phyloP scores from a whole-genome alignment of 495 filamentous ascomycete genomes.

The Sordaria brevicollis region DNA sequence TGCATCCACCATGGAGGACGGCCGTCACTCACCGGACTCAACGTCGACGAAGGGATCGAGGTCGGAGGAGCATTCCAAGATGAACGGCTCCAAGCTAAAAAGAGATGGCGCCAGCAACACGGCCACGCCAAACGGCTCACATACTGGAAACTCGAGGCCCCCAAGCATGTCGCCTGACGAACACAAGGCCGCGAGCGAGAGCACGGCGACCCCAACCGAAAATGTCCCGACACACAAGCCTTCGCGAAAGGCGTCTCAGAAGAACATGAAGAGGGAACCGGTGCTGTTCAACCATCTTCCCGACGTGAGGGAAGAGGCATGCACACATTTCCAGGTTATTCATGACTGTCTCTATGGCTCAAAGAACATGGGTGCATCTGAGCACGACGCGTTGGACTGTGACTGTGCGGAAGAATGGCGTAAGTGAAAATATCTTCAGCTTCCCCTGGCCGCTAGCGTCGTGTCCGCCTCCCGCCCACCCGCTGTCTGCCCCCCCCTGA shows the following conservation, averaged over 20 bases:
- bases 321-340: conserved; percentile 68
- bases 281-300: conserved; percentile 58
- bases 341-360: conserved; percentile 75
- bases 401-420: conserved; percentile 94
- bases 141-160: conserved; percentile 21
- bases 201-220: conserved; percentile 28
- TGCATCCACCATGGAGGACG: conserved; percentile 29
- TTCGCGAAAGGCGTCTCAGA: conserved; percentile 64
- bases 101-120: conserved; percentile 25
- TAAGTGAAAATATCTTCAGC: conserved; percentile 43
- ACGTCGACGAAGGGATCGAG: conserved; percentile 20
- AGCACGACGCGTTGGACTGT: conserved; percentile 84
- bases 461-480: conserved; percentile 3
- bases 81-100: conserved; percentile 23
- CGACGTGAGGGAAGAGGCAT: conserved; percentile 66
- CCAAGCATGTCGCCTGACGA: conserved; percentile 35
- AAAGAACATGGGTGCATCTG: conserved; percentile 80
- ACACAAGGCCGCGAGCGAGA: conserved; percentile 29
- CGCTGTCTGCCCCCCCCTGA: conserved; percentile 8
- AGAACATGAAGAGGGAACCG: conserved; percentile 48
- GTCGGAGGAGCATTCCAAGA: conserved; percentile 19
- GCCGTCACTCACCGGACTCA: conserved; percentile 23
- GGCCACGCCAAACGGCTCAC: conserved; percentile 30
- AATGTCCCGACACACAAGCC: conserved; percentile 53
- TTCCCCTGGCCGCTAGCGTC: neutral